Conservation (phyloP, 2,329 filamentous ascomycete genomes). For the Microcyclosporella mali region DNA sequence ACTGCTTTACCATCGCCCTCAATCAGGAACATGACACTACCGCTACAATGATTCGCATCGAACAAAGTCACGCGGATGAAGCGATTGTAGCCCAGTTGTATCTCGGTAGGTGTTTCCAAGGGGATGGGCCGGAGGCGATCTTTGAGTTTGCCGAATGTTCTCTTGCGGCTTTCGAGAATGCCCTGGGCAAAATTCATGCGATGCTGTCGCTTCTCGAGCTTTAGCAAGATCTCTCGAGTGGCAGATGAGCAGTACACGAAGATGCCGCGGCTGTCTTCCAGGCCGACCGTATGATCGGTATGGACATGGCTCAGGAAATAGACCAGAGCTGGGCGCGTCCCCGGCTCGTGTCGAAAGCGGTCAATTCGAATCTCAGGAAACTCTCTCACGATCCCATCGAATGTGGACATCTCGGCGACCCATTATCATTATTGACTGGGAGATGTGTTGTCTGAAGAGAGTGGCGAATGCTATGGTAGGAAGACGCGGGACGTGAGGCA, state of each 20-base stretch:
- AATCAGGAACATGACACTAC: slow-evolving; percentile 87
- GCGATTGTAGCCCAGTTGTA: slow-evolving; percentile 65
- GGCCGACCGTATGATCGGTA: slow-evolving; percentile 77
- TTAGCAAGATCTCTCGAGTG: slow-evolving; percentile 73
- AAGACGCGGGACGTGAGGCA: too few relatives aligned
- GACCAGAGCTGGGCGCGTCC: slow-evolving; percentile 59
- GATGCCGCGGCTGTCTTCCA: slow-evolving; percentile 68
- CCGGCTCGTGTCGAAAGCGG: slow-evolving; percentile 59
- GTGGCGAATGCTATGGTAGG: neutral
- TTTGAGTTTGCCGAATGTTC: slow-evolving; percentile 70
- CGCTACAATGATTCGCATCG: slow-evolving; percentile 87
- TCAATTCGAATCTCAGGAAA: slow-evolving; percentile 80
- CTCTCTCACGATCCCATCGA: slow-evolving; percentile 64
- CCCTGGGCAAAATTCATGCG: slow-evolving; percentile 75
- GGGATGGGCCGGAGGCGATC: slow-evolving; percentile 73
- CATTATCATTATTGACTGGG: slow-evolving; percentile 2
- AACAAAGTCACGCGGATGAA: slow-evolving; percentile 76
- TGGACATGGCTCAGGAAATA: slow-evolving; percentile 92
- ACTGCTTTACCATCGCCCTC: slow-evolving; percentile 66
- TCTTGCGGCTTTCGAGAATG: slow-evolving; percentile 65
- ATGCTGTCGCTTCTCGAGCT: slow-evolving; percentile 37
- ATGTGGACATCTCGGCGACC: slow-evolving; percentile 62
- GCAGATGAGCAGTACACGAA: slow-evolving; percentile 89
- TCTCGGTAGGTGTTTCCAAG: slow-evolving; percentile 67
- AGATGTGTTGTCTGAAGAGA: neutral